Evolutionary conservation across 169 alveolate genomes (phyloP).

Genomic region (Theileria annulata): DNA sequence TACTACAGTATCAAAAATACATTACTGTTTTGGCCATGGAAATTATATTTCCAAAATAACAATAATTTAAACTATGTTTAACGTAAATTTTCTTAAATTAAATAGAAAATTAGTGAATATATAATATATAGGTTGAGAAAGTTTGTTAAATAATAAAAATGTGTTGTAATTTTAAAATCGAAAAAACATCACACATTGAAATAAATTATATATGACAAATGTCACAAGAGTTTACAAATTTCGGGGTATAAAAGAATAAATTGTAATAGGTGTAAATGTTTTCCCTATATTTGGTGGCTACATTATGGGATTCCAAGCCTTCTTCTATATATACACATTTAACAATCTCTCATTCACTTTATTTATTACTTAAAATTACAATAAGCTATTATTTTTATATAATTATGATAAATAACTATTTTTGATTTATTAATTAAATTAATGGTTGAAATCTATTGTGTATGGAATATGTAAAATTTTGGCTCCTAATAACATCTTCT

Average conservation of each 20-base stretch:
- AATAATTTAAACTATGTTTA: background rate
- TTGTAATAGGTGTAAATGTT: background rate
- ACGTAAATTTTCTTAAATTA: background rate
- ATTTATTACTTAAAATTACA: background rate
- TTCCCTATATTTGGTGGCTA: background rate
- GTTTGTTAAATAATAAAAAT: background rate
- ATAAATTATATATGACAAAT: slow-evolving; percentile 1
- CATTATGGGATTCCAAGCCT: background rate
- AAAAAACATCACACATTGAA: background rate
- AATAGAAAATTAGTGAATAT: background rate
- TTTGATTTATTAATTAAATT: too few relatives aligned
- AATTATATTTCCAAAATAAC: background rate
- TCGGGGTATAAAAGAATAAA: background rate
- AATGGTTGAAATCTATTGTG: background rate
- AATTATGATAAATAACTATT: background rate
- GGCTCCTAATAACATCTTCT: background rate
- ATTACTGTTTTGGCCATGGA: background rate
- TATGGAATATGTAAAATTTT: background rate
- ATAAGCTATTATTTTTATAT: background rate
- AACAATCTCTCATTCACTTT: background rate
- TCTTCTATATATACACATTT: background rate
- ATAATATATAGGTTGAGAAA: background rate
- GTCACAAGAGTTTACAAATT: background rate
- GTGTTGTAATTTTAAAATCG: background rate
- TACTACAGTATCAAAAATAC: background rate